These are phyloP conservation scores for Saksenaea oblongispora DNA, from an alignment of 371 early-diverging fungal genomes.

Conservation along the genomic window DNA sequence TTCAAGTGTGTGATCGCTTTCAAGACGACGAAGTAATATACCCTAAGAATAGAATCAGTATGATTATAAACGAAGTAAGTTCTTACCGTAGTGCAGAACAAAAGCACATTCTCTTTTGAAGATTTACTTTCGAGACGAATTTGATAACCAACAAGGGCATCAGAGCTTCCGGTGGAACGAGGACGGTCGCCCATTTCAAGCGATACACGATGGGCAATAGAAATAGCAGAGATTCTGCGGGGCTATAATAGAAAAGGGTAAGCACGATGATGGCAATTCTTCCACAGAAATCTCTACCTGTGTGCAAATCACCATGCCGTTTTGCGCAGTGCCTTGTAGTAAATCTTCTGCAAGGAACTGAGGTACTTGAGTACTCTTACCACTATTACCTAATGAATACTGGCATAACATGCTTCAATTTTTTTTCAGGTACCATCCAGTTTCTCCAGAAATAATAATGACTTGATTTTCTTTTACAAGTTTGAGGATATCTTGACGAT, in stretches of 20 bases:
- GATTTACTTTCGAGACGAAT: conserved; percentile 73
- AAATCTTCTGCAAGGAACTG: conserved; percentile 79
- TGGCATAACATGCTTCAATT: background rate
- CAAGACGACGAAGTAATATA: conserved; percentile 70
- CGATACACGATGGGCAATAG: conserved; percentile 90
- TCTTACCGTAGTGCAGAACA: conserved; percentile 73
- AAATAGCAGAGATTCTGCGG: conserved; percentile 92
- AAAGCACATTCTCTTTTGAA: conserved; percentile 58
- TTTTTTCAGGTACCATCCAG: conserved; percentile 67
- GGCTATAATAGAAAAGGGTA: conserved; percentile 51
- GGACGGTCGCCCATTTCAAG: conserved; percentile 70
- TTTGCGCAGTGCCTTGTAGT: conserved; percentile 26
- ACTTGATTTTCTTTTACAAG: conserved; percentile 62
- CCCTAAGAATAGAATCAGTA: conserved; percentile 42
- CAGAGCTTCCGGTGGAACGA: conserved; percentile 47
- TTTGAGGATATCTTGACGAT: conserved; percentile 57
- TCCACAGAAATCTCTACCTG: conserved; percentile 55
- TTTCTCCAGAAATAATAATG: conserved; percentile 85
- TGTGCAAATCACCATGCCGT: conserved; percentile 78
- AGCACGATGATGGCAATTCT: background rate
- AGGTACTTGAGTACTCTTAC: conserved; percentile 93
- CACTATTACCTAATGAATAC: conserved; percentile 36
- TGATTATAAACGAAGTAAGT: background rate
- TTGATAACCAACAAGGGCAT: conserved; percentile 81
- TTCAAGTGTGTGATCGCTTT: conserved; percentile 59